Percentiles rank a stretch among this genome's conserved stretches.
Evolutionary conservation across 768 basidiomycete species (phyloP).

Genomic region (Cubamyces sp.): DNA sequence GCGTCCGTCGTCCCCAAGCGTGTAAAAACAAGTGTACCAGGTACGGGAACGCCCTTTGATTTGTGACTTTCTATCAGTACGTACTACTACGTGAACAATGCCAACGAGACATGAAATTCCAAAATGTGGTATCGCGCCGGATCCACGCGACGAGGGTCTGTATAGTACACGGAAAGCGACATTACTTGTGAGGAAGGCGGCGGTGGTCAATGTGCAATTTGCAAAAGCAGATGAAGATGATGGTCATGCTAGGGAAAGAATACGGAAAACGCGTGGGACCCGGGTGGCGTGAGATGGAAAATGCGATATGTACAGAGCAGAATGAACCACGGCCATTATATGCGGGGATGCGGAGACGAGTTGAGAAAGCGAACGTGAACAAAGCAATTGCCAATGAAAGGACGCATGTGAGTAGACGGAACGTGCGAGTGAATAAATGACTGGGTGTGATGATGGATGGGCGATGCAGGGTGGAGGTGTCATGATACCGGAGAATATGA

Average conservation of each 20-base stretch:
- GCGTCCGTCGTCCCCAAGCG: no score
- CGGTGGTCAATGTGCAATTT: background rate
- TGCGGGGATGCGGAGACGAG: slow-evolving; percentile 19
- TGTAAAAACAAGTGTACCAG: no score
- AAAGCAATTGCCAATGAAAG: background rate
- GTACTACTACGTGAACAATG: slow-evolving; percentile 10
- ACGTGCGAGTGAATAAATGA: background rate
- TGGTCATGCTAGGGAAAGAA: background rate
- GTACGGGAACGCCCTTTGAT: background rate
- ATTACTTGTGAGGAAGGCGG: background rate
- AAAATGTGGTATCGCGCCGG: background rate
- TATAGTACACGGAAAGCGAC: slow-evolving; percentile 14
- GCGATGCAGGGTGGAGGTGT: background rate
- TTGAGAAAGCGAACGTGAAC: slow-evolving; percentile 19
- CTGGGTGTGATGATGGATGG: background rate
- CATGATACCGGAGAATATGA: slow-evolving; percentile 23
- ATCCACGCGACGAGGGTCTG: background rate
- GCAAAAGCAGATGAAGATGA: background rate
- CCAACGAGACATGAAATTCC: background rate
- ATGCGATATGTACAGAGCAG: slow-evolving; percentile 19
- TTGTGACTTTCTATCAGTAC: slow-evolving; percentile 2
- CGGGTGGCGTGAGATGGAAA: background rate
- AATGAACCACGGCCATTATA: slow-evolving; percentile 19
- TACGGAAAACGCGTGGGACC: background rate
- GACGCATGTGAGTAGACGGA: background rate